These are phyloP conservation scores for Paramecium octaurelia DNA, from an alignment of 73 alveolate species.

Conservation along the genomic window DNA sequence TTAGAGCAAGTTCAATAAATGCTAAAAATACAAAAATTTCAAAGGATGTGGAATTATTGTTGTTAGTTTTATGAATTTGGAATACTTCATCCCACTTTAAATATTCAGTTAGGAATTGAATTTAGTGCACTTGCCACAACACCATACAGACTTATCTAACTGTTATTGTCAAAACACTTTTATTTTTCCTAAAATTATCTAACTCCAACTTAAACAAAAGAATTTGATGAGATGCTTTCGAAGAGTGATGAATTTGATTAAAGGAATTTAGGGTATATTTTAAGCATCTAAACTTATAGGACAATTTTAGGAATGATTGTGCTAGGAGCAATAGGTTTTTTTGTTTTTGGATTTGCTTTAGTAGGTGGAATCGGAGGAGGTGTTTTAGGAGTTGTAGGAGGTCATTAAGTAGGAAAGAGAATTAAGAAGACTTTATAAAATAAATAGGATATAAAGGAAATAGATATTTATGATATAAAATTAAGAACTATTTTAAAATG, in stretches of 20 bases:
- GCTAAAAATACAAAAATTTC: not conserved
- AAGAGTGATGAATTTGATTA: not conserved
- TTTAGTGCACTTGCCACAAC: not conserved
- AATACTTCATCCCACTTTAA: not conserved
- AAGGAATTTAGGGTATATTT: slow-evolving; percentile 19
- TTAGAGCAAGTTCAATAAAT: not conserved
- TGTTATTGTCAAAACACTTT: not conserved
- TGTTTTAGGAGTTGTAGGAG: not conserved
- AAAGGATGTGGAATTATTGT: not conserved
- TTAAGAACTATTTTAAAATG: slow-evolving; percentile 1
- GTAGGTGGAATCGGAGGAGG: slow-evolving; percentile 22
- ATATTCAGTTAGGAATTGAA: slow-evolving; percentile 27
- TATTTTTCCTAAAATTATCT: not conserved
- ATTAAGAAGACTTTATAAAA: not conserved
- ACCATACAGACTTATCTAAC: not conserved
- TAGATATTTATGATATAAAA: not conserved
- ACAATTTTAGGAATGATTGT: not conserved
- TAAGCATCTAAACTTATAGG: not conserved
- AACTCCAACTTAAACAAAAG: not conserved
- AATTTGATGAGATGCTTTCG: not conserved
- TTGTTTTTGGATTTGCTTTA: slow-evolving; percentile 14
- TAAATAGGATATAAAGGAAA: not conserved
- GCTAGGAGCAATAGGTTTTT: slow-evolving; percentile 6
- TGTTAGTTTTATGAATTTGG: not conserved
- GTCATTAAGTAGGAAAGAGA: slow-evolving; percentile 6